phyloP scores from a whole-genome alignment of 805 yeast species.

The Kodamaea hsintzibuensis region DNA sequence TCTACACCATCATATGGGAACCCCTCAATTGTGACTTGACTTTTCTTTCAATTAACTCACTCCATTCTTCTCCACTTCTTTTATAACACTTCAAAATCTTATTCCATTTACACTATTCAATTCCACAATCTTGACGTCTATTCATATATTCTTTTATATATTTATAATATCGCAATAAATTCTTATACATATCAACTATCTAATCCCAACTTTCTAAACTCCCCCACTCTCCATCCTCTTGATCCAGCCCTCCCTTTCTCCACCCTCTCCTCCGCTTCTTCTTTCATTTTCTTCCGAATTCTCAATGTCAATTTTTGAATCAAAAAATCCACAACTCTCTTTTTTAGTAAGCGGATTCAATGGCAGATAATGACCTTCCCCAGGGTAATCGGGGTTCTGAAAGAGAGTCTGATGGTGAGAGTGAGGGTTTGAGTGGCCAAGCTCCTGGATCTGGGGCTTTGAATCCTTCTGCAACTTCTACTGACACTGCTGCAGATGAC shows the following conservation, averaged over 20 bases:
- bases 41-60: too few species aligned
- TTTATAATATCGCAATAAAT: too few species aligned
- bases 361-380: not conserved
- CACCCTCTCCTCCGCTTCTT: not conserved
- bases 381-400: not conserved
- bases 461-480: not conserved
- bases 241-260: not conserved
- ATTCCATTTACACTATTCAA: too few species aligned
- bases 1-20: too few species aligned
- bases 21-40: too few species aligned
- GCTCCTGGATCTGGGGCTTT: not conserved
- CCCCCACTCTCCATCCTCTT: not conserved
- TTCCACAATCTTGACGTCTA: too few species aligned
- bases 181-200: not conserved
- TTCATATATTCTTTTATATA: too few species aligned
- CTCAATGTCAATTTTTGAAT: not conserved
- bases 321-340: not conserved
- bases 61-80: too few species aligned
- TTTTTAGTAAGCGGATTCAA: not conserved
- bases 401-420: not conserved
- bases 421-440: not conserved
- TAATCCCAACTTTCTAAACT: not conserved
- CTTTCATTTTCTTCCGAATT: too few species aligned
- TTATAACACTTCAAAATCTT: too few species aligned
- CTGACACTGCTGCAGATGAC: not conserved